Evolutionary conservation across 2,329 filamentous ascomycete genomes (phyloP).

Genomic region (Aspergillus clavatus): DNA sequence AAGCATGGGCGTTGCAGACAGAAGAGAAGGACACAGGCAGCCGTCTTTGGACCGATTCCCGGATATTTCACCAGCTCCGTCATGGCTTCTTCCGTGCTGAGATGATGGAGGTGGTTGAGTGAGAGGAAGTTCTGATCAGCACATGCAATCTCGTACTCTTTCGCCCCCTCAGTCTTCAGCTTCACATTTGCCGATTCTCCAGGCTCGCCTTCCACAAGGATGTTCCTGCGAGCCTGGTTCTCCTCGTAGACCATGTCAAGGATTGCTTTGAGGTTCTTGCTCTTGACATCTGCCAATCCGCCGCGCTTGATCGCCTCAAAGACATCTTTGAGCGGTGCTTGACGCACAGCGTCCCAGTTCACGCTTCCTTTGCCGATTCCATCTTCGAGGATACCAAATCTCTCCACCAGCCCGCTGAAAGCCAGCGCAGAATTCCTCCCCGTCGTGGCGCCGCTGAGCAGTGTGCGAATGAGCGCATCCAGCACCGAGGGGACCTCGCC

Average conservation of each 20-base stretch:
- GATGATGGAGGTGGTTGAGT: constrained; percentile 56
- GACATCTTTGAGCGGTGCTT: constrained; percentile 56
- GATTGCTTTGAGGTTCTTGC: constrained; percentile 66
- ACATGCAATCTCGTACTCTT: constrained; percentile 54
- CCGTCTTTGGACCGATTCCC: constrained; percentile 63
- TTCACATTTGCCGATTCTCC: constrained; percentile 42
- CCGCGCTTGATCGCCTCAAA: constrained; percentile 64
- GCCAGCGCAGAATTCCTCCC: constrained; percentile 60
- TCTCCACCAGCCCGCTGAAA: constrained; percentile 59
- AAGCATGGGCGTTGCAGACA: constrained; percentile 60
- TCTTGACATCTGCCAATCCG: constrained; percentile 67
- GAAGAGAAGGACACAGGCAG: constrained; percentile 61
- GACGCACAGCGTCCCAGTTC: constrained; percentile 67
- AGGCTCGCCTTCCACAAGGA: constrained; percentile 43
- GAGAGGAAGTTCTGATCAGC: constrained; percentile 59
- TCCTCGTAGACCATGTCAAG: constrained; percentile 67
- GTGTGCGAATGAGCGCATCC: constrained; percentile 59
- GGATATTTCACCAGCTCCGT: constrained; percentile 54
- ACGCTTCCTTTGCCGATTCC: constrained; percentile 67
- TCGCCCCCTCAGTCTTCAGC: constrained; percentile 44
- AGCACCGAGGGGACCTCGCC: constrained; percentile 62
- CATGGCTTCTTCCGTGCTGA: constrained; percentile 55
- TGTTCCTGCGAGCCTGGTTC: constrained; percentile 55
- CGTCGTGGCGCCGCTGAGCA: constrained; percentile 58
- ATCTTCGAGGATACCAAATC: constrained; percentile 58